Conservation (phyloP, 1,284 basidiomycete species). For the Cutaneotrichosporon arboriforme region DNA sequence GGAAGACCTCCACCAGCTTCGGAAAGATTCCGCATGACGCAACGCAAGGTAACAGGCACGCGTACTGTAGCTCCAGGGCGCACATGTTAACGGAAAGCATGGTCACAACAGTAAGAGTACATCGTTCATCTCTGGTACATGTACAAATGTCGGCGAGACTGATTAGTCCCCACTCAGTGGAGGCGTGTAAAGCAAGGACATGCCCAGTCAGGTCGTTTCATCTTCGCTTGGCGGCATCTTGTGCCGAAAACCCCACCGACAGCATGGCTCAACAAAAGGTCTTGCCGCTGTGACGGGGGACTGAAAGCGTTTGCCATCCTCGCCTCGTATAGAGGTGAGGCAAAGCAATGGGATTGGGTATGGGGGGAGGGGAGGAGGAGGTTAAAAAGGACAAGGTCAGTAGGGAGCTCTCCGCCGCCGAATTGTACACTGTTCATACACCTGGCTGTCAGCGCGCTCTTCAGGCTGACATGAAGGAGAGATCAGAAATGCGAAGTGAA, state of each 20-base stretch:
- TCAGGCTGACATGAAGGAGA: neutral
- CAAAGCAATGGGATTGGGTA: neutral
- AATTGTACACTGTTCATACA: neutral
- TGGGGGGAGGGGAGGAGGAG: neutral
- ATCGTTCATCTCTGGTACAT: neutral
- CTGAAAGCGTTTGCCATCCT: constrained; percentile 26
- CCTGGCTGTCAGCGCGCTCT: neutral
- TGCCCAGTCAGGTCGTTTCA: constrained; percentile 36
- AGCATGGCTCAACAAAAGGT: constrained; percentile 33
- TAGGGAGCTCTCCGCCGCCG: neutral
- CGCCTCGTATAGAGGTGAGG: neutral
- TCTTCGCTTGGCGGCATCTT: constrained; percentile 27
- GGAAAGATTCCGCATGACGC: neutral
- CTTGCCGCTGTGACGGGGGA: constrained; percentile 31
- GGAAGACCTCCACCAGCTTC: constrained; percentile 7
- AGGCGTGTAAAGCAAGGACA: constrained; percentile 30
- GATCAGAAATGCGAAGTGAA: constrained; percentile 36
- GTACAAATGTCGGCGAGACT: constrained; percentile 33
- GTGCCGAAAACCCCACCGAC: constrained; percentile 20
- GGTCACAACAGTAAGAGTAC: neutral
- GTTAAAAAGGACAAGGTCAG: neutral
- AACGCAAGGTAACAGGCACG: neutral
- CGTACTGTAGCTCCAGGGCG: no score
- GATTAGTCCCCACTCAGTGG: constrained; percentile 41
- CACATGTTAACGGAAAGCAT: neutral